Percentiles rank a stretch among this genome's conserved stretches.
phyloP scores from a whole-genome alignment of 1,139 yeast species.

The Meyerozyma sp. region DNA sequence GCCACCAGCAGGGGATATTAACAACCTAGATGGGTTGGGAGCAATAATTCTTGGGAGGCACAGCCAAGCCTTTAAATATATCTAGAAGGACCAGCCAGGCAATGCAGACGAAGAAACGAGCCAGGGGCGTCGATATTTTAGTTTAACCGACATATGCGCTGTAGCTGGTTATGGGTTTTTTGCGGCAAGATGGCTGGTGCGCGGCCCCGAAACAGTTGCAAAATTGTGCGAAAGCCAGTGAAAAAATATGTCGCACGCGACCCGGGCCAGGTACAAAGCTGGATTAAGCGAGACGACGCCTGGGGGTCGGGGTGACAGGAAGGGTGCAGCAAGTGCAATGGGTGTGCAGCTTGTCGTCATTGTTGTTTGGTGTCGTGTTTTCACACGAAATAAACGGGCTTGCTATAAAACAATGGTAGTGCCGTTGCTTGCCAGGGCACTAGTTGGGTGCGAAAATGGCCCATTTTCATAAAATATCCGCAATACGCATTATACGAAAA shows the following conservation, averaged over 20 bases:
- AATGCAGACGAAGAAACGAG: neutral
- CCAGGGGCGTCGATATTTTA: neutral
- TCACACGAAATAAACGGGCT: too few relatives aligned
- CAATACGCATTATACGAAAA: too few relatives aligned
- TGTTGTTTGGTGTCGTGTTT: too few relatives aligned
- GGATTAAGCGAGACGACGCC: neutral
- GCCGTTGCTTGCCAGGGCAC: too few relatives aligned
- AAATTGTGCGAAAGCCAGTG: neutral
- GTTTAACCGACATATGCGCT: neutral
- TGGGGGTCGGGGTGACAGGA: neutral
- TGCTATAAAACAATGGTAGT: too few relatives aligned
- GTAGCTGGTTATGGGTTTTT: neutral
- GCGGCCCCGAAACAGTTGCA: neutral
- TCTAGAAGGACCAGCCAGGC: neutral
- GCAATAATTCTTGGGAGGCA: neutral
- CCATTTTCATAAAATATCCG: too few relatives aligned
- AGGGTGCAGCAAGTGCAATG: neutral
- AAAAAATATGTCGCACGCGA: neutral
- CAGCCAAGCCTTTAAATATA: neutral
- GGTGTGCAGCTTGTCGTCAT: too few relatives aligned
- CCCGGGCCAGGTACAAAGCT: neutral
- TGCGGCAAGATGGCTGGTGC: neutral
- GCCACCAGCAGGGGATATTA: neutral
- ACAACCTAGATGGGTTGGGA: neutral
- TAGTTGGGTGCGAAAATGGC: too few relatives aligned